Evolutionary conservation across 176 grass and related monocot species (phyloP).

Genomic region (Bothriochloa decipiens): DNA sequence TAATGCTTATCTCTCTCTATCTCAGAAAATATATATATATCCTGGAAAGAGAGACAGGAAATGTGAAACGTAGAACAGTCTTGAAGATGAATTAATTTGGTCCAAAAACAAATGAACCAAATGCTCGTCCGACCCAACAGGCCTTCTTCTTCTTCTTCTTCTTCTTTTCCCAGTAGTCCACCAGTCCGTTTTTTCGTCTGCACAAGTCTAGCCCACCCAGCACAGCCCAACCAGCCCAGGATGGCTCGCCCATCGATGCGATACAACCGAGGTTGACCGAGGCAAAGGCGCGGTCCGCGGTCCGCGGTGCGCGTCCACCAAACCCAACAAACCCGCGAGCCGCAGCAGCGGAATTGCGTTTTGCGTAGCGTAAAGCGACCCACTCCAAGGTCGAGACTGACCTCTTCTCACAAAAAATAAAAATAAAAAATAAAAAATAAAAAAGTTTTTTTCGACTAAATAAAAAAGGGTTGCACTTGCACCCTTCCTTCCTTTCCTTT

Average conservation of each 20-base stretch:
- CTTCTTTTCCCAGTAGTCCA: not conserved
- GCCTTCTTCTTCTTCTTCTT: not conserved
- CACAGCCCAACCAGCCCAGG: not conserved
- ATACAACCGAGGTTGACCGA: not conserved
- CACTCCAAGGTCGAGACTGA: not conserved
- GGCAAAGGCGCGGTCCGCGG: too few relatives aligned
- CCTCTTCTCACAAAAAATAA: not conserved
- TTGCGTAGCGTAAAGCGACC: slow-evolving; percentile 23
- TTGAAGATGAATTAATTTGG: too few relatives aligned
- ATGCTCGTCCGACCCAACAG: not conserved
- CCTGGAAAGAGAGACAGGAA: too few relatives aligned
- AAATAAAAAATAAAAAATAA: too few relatives aligned
- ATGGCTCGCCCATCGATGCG: not conserved
- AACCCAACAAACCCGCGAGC: slow-evolving; percentile 1
- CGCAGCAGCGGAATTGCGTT: slow-evolving; percentile 8
- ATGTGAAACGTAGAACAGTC: too few relatives aligned
- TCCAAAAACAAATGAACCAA: not conserved
- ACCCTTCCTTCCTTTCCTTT: not conserved
- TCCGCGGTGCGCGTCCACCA: not conserved
- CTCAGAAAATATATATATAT: too few relatives aligned
- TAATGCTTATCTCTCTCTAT: too few relatives aligned
- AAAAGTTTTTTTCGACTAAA: too few relatives aligned
- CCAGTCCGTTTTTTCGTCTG: not conserved
- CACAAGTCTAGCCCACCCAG: not conserved
- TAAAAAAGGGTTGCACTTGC: too few relatives aligned